These are phyloP conservation scores for Dissophora ornata DNA, from an alignment of 192 early-diverging fungal genomes.

Conservation along the genomic window DNA sequence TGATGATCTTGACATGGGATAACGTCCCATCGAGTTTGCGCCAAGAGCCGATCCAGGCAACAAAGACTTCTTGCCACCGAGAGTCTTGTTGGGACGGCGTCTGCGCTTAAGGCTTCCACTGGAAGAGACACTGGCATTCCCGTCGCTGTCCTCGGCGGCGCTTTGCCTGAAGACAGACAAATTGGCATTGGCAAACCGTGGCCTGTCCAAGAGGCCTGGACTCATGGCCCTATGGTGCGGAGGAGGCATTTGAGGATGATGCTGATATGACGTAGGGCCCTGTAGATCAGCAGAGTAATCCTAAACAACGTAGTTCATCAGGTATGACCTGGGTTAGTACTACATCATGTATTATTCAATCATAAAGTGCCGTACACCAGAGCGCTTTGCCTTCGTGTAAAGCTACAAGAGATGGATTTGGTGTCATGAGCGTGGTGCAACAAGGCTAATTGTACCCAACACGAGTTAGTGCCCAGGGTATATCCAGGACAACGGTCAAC, in stretches of 20 bases:
- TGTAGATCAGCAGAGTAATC: slow-evolving; percentile 20
- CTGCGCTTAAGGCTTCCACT: slow-evolving; percentile 48
- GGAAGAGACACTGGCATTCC: slow-evolving; percentile 50
- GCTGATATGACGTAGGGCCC: background rate
- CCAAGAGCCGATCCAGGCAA: slow-evolving; percentile 37
- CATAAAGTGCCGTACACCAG: too few relatives aligned
- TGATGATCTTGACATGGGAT: slow-evolving; percentile 22
- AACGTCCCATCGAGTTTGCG: slow-evolving; percentile 15
- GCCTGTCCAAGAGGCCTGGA: slow-evolving; percentile 34
- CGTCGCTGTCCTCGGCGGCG: slow-evolving; percentile 52
- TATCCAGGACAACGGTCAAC: too few relatives aligned
- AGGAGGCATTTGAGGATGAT: background rate
- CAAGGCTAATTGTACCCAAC: too few relatives aligned
- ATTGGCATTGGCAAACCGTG: slow-evolving; percentile 41
- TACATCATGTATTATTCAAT: too few relatives aligned
- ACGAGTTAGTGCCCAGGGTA: too few relatives aligned
- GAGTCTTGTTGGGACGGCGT: slow-evolving; percentile 36
- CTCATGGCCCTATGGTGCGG: slow-evolving; percentile 37
- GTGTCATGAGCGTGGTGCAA: too few relatives aligned
- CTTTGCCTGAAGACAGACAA: slow-evolving; percentile 45
- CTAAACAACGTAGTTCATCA: slow-evolving; percentile 6
- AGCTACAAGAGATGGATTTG: too few relatives aligned
- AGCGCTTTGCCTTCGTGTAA: too few relatives aligned
- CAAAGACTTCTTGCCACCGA: slow-evolving; percentile 28
- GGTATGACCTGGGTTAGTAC: too few relatives aligned